Evolutionary conservation across 257 asterid genomes (phyloP).

Genomic region (Solanum appendiculatum): DNA sequence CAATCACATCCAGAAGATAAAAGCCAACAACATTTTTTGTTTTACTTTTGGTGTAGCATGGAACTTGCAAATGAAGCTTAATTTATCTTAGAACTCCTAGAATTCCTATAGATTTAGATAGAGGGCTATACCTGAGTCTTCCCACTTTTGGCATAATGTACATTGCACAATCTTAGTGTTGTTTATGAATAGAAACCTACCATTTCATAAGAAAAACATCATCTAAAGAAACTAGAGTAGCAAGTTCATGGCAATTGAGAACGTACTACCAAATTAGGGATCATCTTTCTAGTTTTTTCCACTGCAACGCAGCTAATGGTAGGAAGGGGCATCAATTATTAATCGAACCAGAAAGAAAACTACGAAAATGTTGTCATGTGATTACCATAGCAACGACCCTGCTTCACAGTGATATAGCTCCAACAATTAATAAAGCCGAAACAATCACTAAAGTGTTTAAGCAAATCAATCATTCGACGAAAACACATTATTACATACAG

Average conservation of each 20-base stretch:
- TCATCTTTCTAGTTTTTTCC: neutral
- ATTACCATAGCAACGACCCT: neutral
- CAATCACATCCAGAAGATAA: neutral
- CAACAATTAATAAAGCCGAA: neutral
- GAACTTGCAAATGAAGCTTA: neutral
- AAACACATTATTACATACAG: neutral
- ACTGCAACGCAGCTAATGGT: neutral
- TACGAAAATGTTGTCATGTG: neutral
- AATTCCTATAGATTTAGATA: neutral
- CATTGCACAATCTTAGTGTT: neutral
- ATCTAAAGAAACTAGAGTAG: neutral
- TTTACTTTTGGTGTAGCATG: neutral
- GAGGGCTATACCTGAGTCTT: neutral
- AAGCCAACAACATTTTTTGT: neutral
- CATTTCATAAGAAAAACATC: neutral
- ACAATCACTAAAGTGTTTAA: neutral
- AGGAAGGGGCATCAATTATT: neutral
- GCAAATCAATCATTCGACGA: neutral
- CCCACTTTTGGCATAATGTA: neutral
- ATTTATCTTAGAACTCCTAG: neutral
- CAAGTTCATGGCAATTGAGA: neutral
- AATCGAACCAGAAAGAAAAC: neutral
- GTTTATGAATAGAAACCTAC: neutral
- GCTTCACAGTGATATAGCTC: neutral
- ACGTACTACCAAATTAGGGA: neutral